phyloP scores from a whole-genome alignment of 192 early-diverging fungal species.

The Umbelopsis sp. region DNA sequence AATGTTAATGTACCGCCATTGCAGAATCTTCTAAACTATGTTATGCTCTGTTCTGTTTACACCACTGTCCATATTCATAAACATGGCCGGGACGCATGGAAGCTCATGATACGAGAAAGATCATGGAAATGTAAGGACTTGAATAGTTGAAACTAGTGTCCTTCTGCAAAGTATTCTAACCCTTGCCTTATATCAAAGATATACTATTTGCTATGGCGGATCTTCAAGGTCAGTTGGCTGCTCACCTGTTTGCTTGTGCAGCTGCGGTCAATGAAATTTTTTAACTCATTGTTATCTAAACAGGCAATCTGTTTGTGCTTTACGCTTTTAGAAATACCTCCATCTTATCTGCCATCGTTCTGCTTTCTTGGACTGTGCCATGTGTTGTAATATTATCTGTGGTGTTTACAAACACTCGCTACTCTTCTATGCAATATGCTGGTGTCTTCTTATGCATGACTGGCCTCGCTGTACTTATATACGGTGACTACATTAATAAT shows the following conservation, averaged over 20 bases:
- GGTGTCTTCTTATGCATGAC: slow-evolving; percentile 22
- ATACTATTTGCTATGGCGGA: slow-evolving; percentile 8
- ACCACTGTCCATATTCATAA: slow-evolving; percentile 5
- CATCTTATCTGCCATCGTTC: slow-evolving; percentile 29
- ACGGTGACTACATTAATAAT: slow-evolving; percentile 17
- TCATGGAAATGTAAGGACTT: slow-evolving; percentile 9
- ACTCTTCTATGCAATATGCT: slow-evolving; percentile 13
- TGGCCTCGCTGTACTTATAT: slow-evolving; percentile 31
- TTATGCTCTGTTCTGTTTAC: neutral
- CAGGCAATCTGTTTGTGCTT: slow-evolving; percentile 34
- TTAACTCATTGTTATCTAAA: slow-evolving; percentile 9
- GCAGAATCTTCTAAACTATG: slow-evolving; percentile 12
- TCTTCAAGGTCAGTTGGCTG: slow-evolving; percentile 4
- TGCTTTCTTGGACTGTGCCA: slow-evolving; percentile 36
- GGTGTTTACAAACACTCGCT: slow-evolving; percentile 15
- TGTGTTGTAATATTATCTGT: slow-evolving; percentile 31
- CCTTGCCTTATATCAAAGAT: neutral
- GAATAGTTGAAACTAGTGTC: neutral
- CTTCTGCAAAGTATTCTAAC: neutral
- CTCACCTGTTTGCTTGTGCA: neutral
- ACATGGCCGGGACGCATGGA: slow-evolving; percentile 11
- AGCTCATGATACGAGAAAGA: slow-evolving; percentile 6
- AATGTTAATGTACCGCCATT: slow-evolving; percentile 13
- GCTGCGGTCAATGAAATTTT: neutral
- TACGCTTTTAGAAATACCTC: slow-evolving; percentile 39